Conservation (phyloP, 495 filamentous ascomycete species). For the Aspergillus sclerotioniger region DNA sequence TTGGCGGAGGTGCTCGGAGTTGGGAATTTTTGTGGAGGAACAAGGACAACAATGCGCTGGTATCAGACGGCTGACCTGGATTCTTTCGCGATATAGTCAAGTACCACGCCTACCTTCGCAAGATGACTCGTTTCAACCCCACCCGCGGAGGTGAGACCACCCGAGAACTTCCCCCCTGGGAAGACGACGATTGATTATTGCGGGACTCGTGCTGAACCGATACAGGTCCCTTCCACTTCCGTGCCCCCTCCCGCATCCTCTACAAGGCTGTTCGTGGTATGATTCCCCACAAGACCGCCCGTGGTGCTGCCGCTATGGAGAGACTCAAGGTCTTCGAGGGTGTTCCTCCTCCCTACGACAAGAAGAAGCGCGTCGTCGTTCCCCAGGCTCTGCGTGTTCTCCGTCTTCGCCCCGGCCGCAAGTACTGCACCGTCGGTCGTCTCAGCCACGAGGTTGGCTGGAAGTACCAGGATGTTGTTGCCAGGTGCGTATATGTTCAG, state of each 20-base stretch:
- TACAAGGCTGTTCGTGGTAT: conserved; percentile 99
- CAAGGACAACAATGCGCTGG: conserved; percentile 3
- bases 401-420: conserved; percentile 94
- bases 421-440: conserved; percentile 98
- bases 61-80: conserved; percentile 32
- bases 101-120: conserved; percentile 99
- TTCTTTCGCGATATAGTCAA: conserved; percentile 68
- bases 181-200: background rate
- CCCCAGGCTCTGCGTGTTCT: conserved; percentile 95
- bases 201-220: conserved; percentile 35
- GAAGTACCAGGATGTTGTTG: conserved; percentile 99
- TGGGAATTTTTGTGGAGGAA: conserved; percentile 7
- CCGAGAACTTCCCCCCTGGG: conserved; percentile 8
- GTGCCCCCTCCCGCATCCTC: conserved; percentile 96
- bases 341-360: conserved; percentile 97
- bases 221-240: conserved; percentile 97
- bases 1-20: background rate
- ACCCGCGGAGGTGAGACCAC: conserved; percentile 81
- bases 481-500: conserved; percentile 63
- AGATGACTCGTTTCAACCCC: conserved; percentile 99
- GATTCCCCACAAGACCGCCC: conserved; percentile 99
- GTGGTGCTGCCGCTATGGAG: conserved; percentile 93
- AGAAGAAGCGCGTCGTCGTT: conserved; percentile 99
- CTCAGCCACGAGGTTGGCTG: conserved; percentile 98
- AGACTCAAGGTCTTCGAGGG: conserved; percentile 99